Evolutionary conservation across 2,329 filamentous ascomycete species (phyloP).

Genomic region (Exophiala sp.): DNA sequence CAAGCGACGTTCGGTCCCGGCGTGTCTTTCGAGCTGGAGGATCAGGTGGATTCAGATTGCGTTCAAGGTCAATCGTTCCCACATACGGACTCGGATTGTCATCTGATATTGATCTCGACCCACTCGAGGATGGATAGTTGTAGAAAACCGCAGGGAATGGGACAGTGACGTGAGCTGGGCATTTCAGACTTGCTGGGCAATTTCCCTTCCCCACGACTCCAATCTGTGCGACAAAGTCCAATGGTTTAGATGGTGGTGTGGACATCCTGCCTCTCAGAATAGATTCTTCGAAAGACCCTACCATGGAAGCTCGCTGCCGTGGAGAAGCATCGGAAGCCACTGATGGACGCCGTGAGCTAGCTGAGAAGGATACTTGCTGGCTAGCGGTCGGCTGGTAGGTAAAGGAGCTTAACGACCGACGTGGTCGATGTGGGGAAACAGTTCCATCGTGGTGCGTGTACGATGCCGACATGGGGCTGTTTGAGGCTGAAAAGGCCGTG

Average conservation of each 20-base stretch:
- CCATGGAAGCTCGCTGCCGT: slow-evolving; percentile 87
- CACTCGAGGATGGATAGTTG: slow-evolving; percentile 71
- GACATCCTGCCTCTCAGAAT: slow-evolving; percentile 96
- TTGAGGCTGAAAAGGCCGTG: slow-evolving; percentile 35
- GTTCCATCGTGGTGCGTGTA: slow-evolving; percentile 55
- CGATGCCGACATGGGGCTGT: slow-evolving; percentile 37
- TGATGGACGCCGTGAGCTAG: slow-evolving; percentile 63
- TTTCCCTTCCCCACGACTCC: slow-evolving; percentile 86
- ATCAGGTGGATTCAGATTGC: slow-evolving; percentile 60
- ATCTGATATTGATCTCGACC: slow-evolving; percentile 62
- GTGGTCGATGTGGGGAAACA: slow-evolving; percentile 59
- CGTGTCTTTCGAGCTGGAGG: slow-evolving; percentile 30
- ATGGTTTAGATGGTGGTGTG: slow-evolving; percentile 83
- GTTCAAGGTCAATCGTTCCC: slow-evolving; percentile 85
- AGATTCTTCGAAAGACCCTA: slow-evolving; percentile 96
- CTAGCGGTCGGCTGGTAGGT: slow-evolving; percentile 45
- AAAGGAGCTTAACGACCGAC: slow-evolving; percentile 67
- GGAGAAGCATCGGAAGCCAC: slow-evolving; percentile 70
- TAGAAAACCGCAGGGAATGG: slow-evolving; percentile 96
- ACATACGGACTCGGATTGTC: slow-evolving; percentile 96
- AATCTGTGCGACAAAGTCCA: slow-evolving; percentile 92
- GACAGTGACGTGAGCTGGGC: slow-evolving; percentile 84
- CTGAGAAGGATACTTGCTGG: slow-evolving; percentile 51
- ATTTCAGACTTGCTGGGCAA: slow-evolving; percentile 79
- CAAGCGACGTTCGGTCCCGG: slow-evolving; percentile 35